Conservation (phyloP, 352 stramenopile species). For the Phytopythium sindhum region DNA sequence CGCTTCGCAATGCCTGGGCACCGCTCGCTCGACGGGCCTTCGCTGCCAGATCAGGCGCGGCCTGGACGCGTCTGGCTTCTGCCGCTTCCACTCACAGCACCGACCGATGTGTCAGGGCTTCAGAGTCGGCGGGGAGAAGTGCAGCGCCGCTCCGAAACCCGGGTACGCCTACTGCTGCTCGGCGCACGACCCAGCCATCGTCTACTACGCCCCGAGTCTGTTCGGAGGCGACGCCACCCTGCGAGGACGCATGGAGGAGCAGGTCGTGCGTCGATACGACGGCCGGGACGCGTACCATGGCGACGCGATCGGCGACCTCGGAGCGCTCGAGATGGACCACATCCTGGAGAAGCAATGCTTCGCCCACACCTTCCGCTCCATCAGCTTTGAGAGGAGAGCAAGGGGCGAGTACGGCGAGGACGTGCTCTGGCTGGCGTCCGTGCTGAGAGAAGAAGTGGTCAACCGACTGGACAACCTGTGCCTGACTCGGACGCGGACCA, state of each 20-base stretch:
- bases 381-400: constrained; percentile 9
- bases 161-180: constrained; percentile 35
- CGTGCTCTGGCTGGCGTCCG: constrained; percentile 13
- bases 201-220: constrained; percentile 26
- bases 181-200: constrained; percentile 22
- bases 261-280: constrained; percentile 18
- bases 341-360: constrained; percentile 49
- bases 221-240: constrained; percentile 16
- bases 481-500: constrained; percentile 33
- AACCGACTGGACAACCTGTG: constrained; percentile 34
- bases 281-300: constrained; percentile 33
- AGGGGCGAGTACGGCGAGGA: constrained; percentile 11
- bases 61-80: constrained; percentile 26
- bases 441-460: constrained; percentile 22
- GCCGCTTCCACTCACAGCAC: constrained; percentile 14
- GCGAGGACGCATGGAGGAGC: too few species aligned
- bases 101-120: constrained; percentile 16
- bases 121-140: constrained; percentile 5
- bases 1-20: neutral
- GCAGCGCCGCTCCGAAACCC: constrained; percentile 14
- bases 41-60: constrained; percentile 21
- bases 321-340: constrained; percentile 31
- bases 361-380: constrained; percentile 23
- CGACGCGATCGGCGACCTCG: constrained; percentile 18
- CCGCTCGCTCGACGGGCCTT: neutral